Evolutionary conservation across 495 filamentous ascomycete genomes (phyloP).

Genomic region (Chaetomium tenue): DNA sequence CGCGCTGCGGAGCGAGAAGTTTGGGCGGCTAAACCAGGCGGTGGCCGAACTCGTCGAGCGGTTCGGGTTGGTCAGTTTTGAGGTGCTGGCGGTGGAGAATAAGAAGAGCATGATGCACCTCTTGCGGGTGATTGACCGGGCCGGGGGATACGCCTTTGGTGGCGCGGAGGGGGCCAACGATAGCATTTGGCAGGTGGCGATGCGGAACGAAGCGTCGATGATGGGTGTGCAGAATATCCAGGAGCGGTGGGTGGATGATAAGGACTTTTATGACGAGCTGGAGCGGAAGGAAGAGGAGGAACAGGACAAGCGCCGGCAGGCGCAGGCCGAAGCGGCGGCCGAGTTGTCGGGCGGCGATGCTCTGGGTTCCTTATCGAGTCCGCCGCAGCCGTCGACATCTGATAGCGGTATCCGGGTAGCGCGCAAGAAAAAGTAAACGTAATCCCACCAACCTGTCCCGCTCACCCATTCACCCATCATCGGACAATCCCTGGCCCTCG

Average conservation of each 20-base stretch:
- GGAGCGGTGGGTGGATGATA: constrained; percentile 89
- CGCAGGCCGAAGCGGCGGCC: constrained; percentile 32
- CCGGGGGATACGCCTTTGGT: constrained; percentile 90
- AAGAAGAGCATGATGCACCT: constrained; percentile 93
- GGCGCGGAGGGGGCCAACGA: constrained; percentile 90
- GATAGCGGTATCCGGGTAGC: constrained; percentile 31
- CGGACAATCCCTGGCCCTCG: constrained; percentile 41
- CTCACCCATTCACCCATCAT: constrained; percentile 23
- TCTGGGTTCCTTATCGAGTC: constrained; percentile 1
- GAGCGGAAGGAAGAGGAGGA: constrained; percentile 72
- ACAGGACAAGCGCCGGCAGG: constrained; percentile 40
- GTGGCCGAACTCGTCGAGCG: constrained; percentile 83
- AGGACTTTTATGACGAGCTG: constrained; percentile 80
- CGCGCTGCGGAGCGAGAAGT: constrained; percentile 66
- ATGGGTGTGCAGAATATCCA: constrained; percentile 87
- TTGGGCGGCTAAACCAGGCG: constrained; percentile 76
- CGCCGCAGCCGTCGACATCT: constrained; percentile 13
- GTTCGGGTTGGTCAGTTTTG: constrained; percentile 85
- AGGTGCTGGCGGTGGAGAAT: constrained; percentile 93
- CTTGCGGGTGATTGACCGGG: constrained; percentile 80
- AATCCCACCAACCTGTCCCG: not conserved
- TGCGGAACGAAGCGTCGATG: constrained; percentile 75
- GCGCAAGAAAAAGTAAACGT: constrained; percentile 33
- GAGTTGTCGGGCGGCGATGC: constrained; percentile 28
- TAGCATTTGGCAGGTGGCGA: constrained; percentile 88